Base-by-base conservation (phyloP, 441 rosid species). In the Gossypium schwendimanii region DNA sequence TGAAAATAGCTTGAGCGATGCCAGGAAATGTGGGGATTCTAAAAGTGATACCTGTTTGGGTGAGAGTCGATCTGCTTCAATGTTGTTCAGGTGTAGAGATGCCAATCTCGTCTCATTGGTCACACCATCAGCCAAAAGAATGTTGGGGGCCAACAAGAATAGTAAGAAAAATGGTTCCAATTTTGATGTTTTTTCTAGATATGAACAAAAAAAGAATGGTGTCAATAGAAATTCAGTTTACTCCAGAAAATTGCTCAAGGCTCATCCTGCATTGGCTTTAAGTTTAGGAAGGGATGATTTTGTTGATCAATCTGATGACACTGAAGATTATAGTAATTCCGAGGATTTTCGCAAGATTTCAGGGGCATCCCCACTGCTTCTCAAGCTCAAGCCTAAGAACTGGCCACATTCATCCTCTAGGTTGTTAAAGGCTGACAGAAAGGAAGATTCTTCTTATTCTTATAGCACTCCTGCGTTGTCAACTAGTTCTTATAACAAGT, bases 381-480 rank as follows among this genome's bases (percentile, higher is more conserved):
- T 79, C 53, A 89, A 86, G 76, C 84, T 79, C 57, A 91, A 85
- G 82, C 89, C 81, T 11, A 89, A 85, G 87, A 83, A 89, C 75
- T 85, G 90, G 89, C 73, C 94, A 9, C 84, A 79, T 74, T 81
- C 98, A 31, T 82, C 92, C 0, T 78, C 93, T 75, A 88, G 78
- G 44, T 76, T 91, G 14, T 63, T 92, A 81, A 91, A 79, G 73
- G 70, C 63, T 50, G 76, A 77, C 70, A 73, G 83, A 71, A 89
- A 84, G 77, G 98, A 86, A 62, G 96, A 87, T 78, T 89, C 96
- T 50, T 91, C 97, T 47, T 92, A 85, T 76, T 82, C 87, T 69
- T 86, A 86, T 66, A 87, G 93, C 72, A 92, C 99, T 8, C 99
- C 99, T 1, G 94, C 97, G 65, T 81, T 95, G 68, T 95, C 99